Evolutionary conservation across 495 filamentous ascomycete species (phyloP), one percentile per base, ranked within the genome.

Genomic region (Podospora appendiculata): DNA sequence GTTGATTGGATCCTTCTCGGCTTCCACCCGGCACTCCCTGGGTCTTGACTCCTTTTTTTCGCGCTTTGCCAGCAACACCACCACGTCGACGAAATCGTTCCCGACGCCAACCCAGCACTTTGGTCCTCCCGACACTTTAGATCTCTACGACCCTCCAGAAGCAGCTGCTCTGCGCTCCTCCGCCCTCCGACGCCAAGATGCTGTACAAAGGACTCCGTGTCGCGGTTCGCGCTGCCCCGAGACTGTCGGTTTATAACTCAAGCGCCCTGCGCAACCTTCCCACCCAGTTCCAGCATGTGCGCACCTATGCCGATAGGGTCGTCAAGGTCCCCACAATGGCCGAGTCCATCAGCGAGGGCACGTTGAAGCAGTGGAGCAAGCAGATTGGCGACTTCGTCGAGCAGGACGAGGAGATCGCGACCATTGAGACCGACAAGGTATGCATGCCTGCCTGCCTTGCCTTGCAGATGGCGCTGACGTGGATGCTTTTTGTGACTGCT

Each of bases 341-440:
- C 50, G 93, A 99, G 69, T 99, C 94, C 12, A 97, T 99, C 66
- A 94, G 89, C 40, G 93, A 99, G 70, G 93, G 93, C 49, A 97
- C 94, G 16, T 69, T 99, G 64, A 97, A 95, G 73, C 89, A 95
- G 61, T 99, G 88, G 75, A 86, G 82, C 53, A 97, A 97, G 79
- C 82, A 95, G 73, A 76, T 96, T 65, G 93, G 93, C 51, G 94
- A 99, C 73, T 93, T 80, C 60, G 90, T 99, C 13, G 88, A 93
- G 73, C 84, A 85, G 63, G 94, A 97, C 63, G 94, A 99, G 70
- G 94, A 97, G 68, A 93, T 99, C 64, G 94, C 93, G 32, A 95
- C 94, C 35, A 99, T 99, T 65, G 93, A 99, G 71, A 99, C 93
- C n/a, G 94, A 99, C 78, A 99, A 99, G 87, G 91, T 90, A 77